Conservation (phyloP, 2,329 filamentous ascomycete genomes). For the Colletotrichum trifolii region DNA sequence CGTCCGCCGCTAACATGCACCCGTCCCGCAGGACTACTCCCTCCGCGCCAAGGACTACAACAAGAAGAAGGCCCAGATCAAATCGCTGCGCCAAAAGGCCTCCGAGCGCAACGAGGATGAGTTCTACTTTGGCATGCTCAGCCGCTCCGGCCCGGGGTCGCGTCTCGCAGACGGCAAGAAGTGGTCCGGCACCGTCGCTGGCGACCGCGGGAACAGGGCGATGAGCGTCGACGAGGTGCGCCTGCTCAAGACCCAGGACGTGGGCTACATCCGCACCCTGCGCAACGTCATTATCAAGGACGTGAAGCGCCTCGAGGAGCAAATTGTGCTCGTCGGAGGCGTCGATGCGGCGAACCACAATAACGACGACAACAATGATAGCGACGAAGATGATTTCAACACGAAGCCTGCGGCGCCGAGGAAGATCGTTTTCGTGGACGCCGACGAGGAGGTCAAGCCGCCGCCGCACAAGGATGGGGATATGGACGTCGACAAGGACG, state of each 20-base stretch:
- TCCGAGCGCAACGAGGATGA: slow-evolving; percentile 77
- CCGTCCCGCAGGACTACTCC: slow-evolving; percentile 65
- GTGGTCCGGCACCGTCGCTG: slow-evolving; percentile 67
- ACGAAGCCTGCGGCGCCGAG: slow-evolving; percentile 46
- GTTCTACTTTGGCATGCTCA: slow-evolving; percentile 78
- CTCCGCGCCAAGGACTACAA: slow-evolving; percentile 74
- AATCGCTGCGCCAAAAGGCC: slow-evolving; percentile 69
- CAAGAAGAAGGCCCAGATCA: slow-evolving; percentile 71
- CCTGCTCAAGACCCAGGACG: slow-evolving; percentile 76
- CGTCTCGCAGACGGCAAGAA: slow-evolving; percentile 59
- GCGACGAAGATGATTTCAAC: slow-evolving; percentile 44
- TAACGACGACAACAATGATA: slow-evolving; percentile 45
- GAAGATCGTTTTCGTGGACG: slow-evolving; percentile 65
- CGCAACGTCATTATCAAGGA: slow-evolving; percentile 70
- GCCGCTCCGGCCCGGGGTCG: slow-evolving; percentile 66
- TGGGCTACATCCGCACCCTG: slow-evolving; percentile 73
- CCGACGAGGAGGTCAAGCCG: slow-evolving; percentile 49
- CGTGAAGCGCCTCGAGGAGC: slow-evolving; percentile 64
- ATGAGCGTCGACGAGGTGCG: slow-evolving; percentile 68
- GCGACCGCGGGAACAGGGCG: slow-evolving; percentile 66
- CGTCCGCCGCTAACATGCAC: not conserved
- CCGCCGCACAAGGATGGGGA: slow-evolving; percentile 45
- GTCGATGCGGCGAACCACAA: slow-evolving; percentile 48
- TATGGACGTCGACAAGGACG: slow-evolving; percentile 40
- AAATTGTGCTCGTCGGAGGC: slow-evolving; percentile 57